phyloP scores from a whole-genome alignment of 805 yeast species.

The Starmerella apis region DNA sequence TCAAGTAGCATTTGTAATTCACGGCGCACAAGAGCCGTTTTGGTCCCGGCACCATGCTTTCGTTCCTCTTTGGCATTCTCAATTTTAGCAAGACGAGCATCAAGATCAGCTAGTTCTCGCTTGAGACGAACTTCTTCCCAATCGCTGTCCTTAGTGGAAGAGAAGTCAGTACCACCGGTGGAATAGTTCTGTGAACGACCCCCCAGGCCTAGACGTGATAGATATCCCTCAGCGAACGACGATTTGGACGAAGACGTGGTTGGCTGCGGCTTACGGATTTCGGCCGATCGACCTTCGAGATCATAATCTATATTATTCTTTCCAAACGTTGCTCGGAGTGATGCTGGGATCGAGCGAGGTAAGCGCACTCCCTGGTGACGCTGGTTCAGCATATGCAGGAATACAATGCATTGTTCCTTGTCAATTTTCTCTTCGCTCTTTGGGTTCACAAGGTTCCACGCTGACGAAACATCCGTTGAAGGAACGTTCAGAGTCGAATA shows the following conservation, averaged over 20 bases:
- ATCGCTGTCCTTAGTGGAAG: slow-evolving; percentile 54
- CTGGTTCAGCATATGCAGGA: slow-evolving; percentile 82
- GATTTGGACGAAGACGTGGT: slow-evolving; percentile 8
- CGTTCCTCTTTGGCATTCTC: slow-evolving; percentile 23
- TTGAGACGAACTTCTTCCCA: slow-evolving; percentile 85
- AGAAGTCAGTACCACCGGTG: slow-evolving; percentile 48
- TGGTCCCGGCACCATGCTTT: slow-evolving; percentile 21
- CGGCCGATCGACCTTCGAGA: slow-evolving; percentile 41
- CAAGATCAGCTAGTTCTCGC: slow-evolving; percentile 67
- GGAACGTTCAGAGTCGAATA: slow-evolving; percentile 68
- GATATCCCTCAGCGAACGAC: slow-evolving; percentile 30
- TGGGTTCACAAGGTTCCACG: slow-evolving; percentile 94
- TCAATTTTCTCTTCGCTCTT: slow-evolving; percentile 77
- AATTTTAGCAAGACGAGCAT: slow-evolving; percentile 44
- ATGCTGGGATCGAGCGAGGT: slow-evolving; percentile 91
- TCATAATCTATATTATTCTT: slow-evolving; percentile 66
- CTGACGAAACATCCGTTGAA: slow-evolving; percentile 69
- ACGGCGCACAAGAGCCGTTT: slow-evolving; percentile 36
- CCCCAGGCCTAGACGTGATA: slow-evolving; percentile 36
- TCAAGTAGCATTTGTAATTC: slow-evolving; percentile 76
- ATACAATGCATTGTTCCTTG: slow-evolving; percentile 83
- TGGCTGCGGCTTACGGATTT: slow-evolving; percentile 27
- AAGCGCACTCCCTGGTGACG: slow-evolving; percentile 73
- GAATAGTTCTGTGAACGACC: slow-evolving; percentile 32
- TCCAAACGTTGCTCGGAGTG: slow-evolving; percentile 80